Evolutionary conservation across 2,329 filamentous ascomycete species (phyloP), one percentile per base, ranked within the genome.

Genomic region (Elsinoe australis): DNA sequence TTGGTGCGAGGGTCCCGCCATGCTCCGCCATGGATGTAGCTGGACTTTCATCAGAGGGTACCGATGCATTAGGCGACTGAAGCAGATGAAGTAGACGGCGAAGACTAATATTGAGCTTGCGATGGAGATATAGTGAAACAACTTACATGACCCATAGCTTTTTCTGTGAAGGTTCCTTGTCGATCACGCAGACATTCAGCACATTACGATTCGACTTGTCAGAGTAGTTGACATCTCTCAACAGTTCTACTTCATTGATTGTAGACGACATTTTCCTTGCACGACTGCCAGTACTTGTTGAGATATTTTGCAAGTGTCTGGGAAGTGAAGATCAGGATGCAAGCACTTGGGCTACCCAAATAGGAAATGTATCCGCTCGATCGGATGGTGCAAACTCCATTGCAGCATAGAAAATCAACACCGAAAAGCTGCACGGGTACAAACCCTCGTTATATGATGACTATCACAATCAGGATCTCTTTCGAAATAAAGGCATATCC

Each of bases 21-120:
- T 49, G 71, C 71, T 53, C 71, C 71, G 59, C 71, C 71, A 58
- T 73, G 71, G 55, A 73, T 58, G 59, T 69, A 73, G 53, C 67
- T 64, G 31, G 28, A 58, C 36, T 49, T 52, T 49, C 12, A 36
- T 54, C 47, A 31, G 52, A 48, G 8, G 50, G 54, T 3, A 54
- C 18, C 41, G 15, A 17, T 22, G 18, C 34, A 31, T 31, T 26
- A 28, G 47, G 41, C 21, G 48, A 42, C 22, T 17, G 41, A 45
- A 31, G 26, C 21, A 33, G 44, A 44, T 19, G 34, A 5, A 19
- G n/a, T n/a, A n/a, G n/a, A n/a, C n/a, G n/a, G n/a, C n/a, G n/a
- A n/a, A n/a, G n/a, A n/a, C n/a, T n/a, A n/a, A n/a, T n/a, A n/a
- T n/a, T n/a, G n/a, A n/a, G n/a, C n/a, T n/a, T n/a, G n/a, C n/a